Evolutionary conservation across 208 protist genomes (phyloP), one percentile per base, ranked within the genome.

Genomic region (Acanthamoeba castellanii): DNA sequence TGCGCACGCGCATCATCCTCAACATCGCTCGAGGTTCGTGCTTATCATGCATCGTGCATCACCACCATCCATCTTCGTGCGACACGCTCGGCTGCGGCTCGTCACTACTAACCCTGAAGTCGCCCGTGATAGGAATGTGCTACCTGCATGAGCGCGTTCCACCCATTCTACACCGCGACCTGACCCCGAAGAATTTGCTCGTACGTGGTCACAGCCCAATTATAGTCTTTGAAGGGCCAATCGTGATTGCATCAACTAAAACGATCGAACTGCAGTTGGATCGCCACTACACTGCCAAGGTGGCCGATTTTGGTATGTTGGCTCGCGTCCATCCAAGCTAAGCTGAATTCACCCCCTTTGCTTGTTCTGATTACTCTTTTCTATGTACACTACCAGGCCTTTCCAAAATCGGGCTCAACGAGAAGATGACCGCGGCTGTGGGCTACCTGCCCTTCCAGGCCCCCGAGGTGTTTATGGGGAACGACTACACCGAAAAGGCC

Each of bases 71-170:
- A n/a, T n/a, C n/a, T n/a, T n/a, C n/a, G n/a, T n/a, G n/a, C n/a
- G n/a, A n/a, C n/a, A n/a, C n/a, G n/a, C n/a, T n/a, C n/a, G n/a
- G n/a, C n/a, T n/a, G n/a, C n/a, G n/a, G n/a, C n/a, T n/a, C n/a
- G n/a, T n/a, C n/a, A n/a, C n/a, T n/a, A n/a, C n/a, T n/a, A n/a
- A n/a, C n/a, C n/a, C n/a, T n/a, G n/a, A n/a, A n/a, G n/a, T n/a
- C n/a, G n/a, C n/a, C n/a, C n/a, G n/a, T n/a, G n/a, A n/a, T n/a
- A 64, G 82, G 82, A 9, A 90, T 90, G 82, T 90, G 82, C 50
- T 90, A 90, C 52, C 32, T 90, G 18, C 82, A 90, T 64, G 45
- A 68, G 25, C 82, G 57, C 34, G 32, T 70, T 7, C 82, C 82
- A 45, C 57, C 82, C 9, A 90, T 90, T 30, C 82, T 90, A 9